phyloP scores from a whole-genome alignment of 208 protist genomes.

The Porcisia hertigi region DNA sequence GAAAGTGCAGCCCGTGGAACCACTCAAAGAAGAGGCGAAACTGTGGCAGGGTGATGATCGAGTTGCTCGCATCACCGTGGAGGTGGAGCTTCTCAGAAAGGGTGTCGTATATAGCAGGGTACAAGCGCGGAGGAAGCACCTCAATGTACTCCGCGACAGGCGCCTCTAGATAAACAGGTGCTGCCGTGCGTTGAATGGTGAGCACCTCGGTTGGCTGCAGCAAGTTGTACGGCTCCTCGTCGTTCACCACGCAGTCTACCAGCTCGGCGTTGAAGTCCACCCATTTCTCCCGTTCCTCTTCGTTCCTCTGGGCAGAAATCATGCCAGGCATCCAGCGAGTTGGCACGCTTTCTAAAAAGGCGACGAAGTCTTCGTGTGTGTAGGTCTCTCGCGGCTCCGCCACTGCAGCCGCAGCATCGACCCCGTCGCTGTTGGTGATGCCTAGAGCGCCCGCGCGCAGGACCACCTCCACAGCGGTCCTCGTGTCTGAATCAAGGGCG shows the following conservation, averaged over 20 bases:
- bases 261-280: slow-evolving; percentile 50
- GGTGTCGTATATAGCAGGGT: slow-evolving; percentile 56
- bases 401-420: background rate
- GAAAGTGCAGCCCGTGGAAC: slow-evolving; percentile 69
- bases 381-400: slow-evolving; percentile 26
- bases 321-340: slow-evolving; percentile 50
- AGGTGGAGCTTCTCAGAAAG: slow-evolving; percentile 42
- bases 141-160: slow-evolving; percentile 61
- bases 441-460: slow-evolving; percentile 20
- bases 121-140: slow-evolving; percentile 28
- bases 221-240: slow-evolving; percentile 64
- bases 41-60: slow-evolving; percentile 31
- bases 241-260: slow-evolving; percentile 68
- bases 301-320: slow-evolving; percentile 17
- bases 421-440: background rate
- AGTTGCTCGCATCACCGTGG: slow-evolving; percentile 14
- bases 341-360: slow-evolving; percentile 50
- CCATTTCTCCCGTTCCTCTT: slow-evolving; percentile 12
- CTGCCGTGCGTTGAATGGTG: slow-evolving; percentile 36
- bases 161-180: slow-evolving; percentile 40
- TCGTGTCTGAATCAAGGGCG: slow-evolving; percentile 45
- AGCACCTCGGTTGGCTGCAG: slow-evolving; percentile 57
- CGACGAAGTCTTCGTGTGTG: slow-evolving; percentile 37
- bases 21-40: slow-evolving; percentile 80
- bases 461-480: slow-evolving; percentile 31